Conservation (phyloP, 75 land plant species). For the Cryptomeria japonica region DNA sequence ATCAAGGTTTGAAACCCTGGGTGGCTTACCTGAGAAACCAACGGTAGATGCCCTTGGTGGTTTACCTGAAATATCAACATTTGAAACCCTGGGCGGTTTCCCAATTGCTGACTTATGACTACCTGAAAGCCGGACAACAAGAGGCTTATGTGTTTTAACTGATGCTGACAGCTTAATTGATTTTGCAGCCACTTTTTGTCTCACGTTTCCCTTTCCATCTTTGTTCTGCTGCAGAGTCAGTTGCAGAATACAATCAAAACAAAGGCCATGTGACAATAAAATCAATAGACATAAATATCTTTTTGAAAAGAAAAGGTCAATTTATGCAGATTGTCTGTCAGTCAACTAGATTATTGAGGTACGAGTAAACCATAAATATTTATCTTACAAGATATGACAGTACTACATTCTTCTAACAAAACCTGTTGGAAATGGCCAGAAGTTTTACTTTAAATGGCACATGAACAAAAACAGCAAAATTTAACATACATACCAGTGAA, state of each 20-base stretch:
- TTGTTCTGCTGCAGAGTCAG: neutral
- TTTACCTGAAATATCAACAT: neutral
- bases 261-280: neutral
- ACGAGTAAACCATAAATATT: neutral
- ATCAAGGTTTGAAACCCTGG: neutral
- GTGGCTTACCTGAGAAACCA: neutral
- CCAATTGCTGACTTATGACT: neutral
- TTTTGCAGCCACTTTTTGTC: conserved; percentile 1
- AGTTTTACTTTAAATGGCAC: neutral
- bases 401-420: neutral
- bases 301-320: neutral
- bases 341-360: neutral
- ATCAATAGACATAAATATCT: neutral
- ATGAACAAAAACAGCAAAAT: neutral
- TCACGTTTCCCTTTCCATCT: neutral
- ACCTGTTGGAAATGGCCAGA: neutral
- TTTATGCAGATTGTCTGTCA: neutral
- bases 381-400: neutral
- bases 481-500: neutral
- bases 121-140: neutral
- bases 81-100: neutral
- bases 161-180: neutral
- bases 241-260: neutral
- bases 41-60: neutral
- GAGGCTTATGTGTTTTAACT: neutral